Conservation (phyloP, 2,329 filamentous ascomycete genomes). For the Purpureocillium lavendulum region DNA sequence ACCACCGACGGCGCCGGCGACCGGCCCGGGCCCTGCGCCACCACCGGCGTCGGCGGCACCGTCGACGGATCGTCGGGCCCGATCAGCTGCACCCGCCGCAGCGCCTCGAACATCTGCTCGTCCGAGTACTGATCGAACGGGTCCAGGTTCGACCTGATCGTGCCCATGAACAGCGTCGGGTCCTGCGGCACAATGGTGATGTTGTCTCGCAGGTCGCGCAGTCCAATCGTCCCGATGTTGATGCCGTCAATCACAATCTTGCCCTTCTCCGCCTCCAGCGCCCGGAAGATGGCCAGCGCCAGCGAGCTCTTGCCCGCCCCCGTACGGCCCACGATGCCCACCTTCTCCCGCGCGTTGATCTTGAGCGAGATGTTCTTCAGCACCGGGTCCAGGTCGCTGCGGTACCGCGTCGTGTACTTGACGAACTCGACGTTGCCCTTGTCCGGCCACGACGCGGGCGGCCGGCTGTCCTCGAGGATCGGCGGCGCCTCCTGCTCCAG, state of each 20-base stretch:
- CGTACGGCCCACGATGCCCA: conserved; percentile 91
- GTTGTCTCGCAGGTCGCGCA: conserved; percentile 86
- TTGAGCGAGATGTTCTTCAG: conserved; percentile 78
- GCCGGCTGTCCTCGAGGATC: conserved; percentile 69
- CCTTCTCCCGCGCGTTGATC: conserved; percentile 79
- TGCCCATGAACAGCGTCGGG: conserved; percentile 87
- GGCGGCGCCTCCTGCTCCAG: conserved; percentile 86
- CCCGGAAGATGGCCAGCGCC: conserved; percentile 86
- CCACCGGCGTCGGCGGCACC: conserved; percentile 15
- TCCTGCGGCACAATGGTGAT: conserved; percentile 98
- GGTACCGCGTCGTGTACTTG: conserved; percentile 82
- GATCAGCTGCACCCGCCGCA: conserved; percentile 85
- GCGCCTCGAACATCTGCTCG: conserved; percentile 78
- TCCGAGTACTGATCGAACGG: conserved; percentile 86
- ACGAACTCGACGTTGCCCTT: conserved; percentile 82
- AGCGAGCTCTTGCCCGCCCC: conserved; percentile 96
- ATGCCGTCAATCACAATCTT: conserved; percentile 85
- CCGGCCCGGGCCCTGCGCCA: neutral
- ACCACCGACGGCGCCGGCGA: conserved; percentile 26
- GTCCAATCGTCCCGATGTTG: conserved; percentile 82
- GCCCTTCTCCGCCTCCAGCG: conserved; percentile 82
- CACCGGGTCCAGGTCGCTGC: conserved; percentile 79
- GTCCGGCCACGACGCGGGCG: conserved; percentile 74
- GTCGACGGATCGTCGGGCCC: conserved; percentile 42
- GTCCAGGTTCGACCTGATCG: conserved; percentile 85